A percentile compares a stretch with the other conserved stretches of the same genome.
phyloP scores from a whole-genome alignment of 2,329 filamentous ascomycete species.

The Claviceps cyperi region DNA sequence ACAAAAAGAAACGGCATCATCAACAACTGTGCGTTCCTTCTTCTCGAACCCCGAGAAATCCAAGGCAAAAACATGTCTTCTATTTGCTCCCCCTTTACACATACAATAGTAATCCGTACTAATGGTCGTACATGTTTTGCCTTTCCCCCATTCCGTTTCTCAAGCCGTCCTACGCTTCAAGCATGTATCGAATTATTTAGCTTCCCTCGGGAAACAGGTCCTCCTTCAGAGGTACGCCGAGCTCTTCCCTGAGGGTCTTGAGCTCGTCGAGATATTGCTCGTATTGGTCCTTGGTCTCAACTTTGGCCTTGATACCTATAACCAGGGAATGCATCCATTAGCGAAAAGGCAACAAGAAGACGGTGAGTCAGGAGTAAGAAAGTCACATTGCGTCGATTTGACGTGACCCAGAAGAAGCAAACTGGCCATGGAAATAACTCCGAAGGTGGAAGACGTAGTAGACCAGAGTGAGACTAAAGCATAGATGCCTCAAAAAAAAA shows the following conservation, averaged over 20 bases:
- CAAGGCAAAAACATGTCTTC: not conserved
- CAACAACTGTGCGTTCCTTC: constrained; percentile 11
- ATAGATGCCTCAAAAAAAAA: not conserved
- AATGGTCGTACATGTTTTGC: not conserved
- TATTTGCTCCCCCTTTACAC: not conserved
- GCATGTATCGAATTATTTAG: constrained; percentile 22
- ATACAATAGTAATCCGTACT: not conserved
- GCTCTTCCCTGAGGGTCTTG: constrained; percentile 81
- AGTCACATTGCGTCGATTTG: too few relatives aligned
- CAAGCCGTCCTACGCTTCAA: not conserved
- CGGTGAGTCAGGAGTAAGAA: not conserved
- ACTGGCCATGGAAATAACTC: too few relatives aligned
- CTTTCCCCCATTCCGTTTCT: not conserved
- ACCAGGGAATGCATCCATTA: not conserved
- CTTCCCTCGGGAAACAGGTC: constrained; percentile 65
- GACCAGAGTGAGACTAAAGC: too few relatives aligned
- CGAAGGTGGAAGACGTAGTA: too few relatives aligned
- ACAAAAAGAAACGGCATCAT: constrained; percentile 20
- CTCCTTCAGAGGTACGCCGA: constrained; percentile 84
- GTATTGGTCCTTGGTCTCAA: constrained; percentile 97
- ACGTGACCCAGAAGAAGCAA: not conserved
- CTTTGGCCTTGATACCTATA: constrained; percentile 93
- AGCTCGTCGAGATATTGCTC: constrained; percentile 91
- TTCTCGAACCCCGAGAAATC: too few relatives aligned
- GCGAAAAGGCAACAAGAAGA: not conserved